Evolutionary conservation across 257 asterid genomes (phyloP).

Genomic region (Verbena officinalis): DNA sequence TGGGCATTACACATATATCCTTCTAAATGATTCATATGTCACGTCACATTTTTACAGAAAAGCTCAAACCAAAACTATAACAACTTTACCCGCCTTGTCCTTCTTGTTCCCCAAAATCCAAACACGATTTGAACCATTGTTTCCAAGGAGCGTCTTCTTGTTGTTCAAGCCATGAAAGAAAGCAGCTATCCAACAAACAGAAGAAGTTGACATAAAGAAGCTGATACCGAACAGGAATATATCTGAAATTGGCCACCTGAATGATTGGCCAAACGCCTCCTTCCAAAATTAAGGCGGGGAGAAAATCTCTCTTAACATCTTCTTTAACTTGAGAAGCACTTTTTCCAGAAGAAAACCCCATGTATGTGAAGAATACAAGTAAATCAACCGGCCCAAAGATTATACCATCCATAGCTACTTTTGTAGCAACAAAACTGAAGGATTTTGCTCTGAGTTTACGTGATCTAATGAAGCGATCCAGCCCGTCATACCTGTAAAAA

Average conservation of each 20-base stretch:
- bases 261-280: slow-evolving; percentile 84
- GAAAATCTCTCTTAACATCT: slow-evolving; percentile 77
- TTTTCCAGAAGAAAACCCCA: slow-evolving; percentile 82
- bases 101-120: slow-evolving; percentile 48
- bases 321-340: slow-evolving; percentile 66
- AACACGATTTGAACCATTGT: slow-evolving; percentile 55
- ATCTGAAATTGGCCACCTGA: slow-evolving; percentile 84
- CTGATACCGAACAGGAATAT: slow-evolving; percentile 72
- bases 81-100: background rate
- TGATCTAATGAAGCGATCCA: slow-evolving; percentile 65
- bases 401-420: slow-evolving; percentile 77
- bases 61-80: background rate
- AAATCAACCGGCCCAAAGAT: slow-evolving; percentile 82
- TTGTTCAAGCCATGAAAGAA: slow-evolving; percentile 88
- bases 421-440: slow-evolving; percentile 65
- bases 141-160: slow-evolving; percentile 91
- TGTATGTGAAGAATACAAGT: slow-evolving; percentile 75
- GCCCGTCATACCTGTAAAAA: slow-evolving; percentile 77
- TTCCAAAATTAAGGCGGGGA: slow-evolving; percentile 76
- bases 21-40: background rate
- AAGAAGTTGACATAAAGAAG: slow-evolving; percentile 88
- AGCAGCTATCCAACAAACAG: slow-evolving; percentile 87
- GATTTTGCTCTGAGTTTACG: slow-evolving; percentile 68
- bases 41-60: background rate
- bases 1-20: background rate